phyloP scores from a whole-genome alignment of 371 early-diverging fungal species.

The Blakeslea trispora region DNA sequence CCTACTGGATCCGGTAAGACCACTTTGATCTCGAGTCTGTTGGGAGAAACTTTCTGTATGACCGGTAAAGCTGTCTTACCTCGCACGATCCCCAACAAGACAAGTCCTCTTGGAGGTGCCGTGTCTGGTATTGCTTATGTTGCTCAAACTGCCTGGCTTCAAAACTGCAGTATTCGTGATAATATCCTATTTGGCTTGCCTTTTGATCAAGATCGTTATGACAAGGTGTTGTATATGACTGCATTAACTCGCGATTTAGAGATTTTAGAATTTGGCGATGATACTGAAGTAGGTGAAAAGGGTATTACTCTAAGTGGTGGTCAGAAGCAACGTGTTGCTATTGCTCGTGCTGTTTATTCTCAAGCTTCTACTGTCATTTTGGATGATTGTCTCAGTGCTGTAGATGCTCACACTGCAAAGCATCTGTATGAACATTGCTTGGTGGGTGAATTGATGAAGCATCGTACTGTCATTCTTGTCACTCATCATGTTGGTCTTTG shows the following conservation, averaged over 20 bases:
- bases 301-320: constrained; percentile 91
- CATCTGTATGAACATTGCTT: constrained; percentile 74
- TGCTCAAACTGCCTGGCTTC: constrained; percentile 86
- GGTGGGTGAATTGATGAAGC: constrained; percentile 65
- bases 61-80: constrained; percentile 53
- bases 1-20: constrained; percentile 84
- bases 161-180: constrained; percentile 77
- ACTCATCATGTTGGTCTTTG: constrained; percentile 84
- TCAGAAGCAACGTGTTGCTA: constrained; percentile 73
- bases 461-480: constrained; percentile 84
- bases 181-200: constrained; percentile 81
- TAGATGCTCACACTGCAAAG: constrained; percentile 87
- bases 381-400: constrained; percentile 85
- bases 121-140: constrained; percentile 73
- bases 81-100: constrained; percentile 22
- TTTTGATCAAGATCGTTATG: constrained; percentile 67
- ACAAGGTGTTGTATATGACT: constrained; percentile 63
- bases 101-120: constrained; percentile 31
- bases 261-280: constrained; percentile 82
- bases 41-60: constrained; percentile 58
- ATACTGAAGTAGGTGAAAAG: constrained; percentile 89
- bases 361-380: constrained; percentile 69
- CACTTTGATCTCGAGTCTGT: constrained; percentile 64
- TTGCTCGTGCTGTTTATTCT: constrained; percentile 83
- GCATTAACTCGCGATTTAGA: constrained; percentile 83